Base-by-base conservation (phyloP, 2,329 filamentous ascomycete genomes). In the Pezizomycotina sp. region DNA sequence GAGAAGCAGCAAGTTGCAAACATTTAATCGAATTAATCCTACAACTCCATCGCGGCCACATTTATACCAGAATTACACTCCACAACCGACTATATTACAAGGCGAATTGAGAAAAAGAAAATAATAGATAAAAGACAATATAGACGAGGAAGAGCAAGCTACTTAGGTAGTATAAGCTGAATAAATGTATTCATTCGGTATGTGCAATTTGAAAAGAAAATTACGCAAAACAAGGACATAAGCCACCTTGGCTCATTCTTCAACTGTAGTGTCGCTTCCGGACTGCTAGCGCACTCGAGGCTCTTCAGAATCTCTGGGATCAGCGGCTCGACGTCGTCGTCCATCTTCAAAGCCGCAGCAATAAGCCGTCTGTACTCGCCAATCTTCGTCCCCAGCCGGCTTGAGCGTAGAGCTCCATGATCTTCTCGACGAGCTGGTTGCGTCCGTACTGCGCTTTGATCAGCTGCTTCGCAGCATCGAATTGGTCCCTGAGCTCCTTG, bases 281-380 rank as follows among this genome's bases (percentile, higher is more conserved):
- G 31, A 42, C 43, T 38, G 30, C 46, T 19, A 34, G 47, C 48
- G 6, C 46, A 46, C 29, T 52, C 48, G 7, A 52, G 32, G 36
- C 49, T 47, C 29, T 48, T 50, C 25, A 52, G 16, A 38, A 52
- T 50, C 25, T 52, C 49, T 1, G 49, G 49, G 19, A 50, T 42
- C 21, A 52, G 29, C 27, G 48, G 45, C 26, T 52, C 49, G n/a
- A 52, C 49, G 15, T 50, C 47, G 14, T 50, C 46, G 16, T 46
- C 42, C 7, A 52, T 39, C n/a, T 45, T 46, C 15, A 50, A 45
- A 28, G 48, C 49, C 10, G 48, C 23, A n/a, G 49, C 48, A 27
- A 52, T 52, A 27, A 52, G 38, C 15, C 49, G 45, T 8, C 49
- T 40, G 23, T 52, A 52, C 30, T 50, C 49, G 24, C 44, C 48